These are phyloP conservation scores for Ceratobasidium sp. DNA, from an alignment of 1,284 basidiomycete species.

Conservation along the genomic window DNA sequence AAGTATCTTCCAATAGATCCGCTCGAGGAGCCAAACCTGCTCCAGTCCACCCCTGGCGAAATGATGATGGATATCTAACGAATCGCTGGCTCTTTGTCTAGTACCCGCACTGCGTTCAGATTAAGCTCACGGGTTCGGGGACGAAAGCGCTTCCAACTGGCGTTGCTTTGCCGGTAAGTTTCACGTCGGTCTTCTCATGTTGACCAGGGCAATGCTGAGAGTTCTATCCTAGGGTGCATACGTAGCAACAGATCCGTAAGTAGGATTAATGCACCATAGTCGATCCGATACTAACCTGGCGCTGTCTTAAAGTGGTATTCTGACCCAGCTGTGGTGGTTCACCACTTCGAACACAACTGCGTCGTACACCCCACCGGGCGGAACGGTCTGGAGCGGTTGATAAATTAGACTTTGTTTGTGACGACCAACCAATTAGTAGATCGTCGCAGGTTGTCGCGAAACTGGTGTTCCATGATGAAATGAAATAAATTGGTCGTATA, in stretches of 20 bases:
- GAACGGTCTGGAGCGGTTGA: conserved; percentile 33
- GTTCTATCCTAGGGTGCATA: conserved; percentile 22
- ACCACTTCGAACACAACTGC: conserved; percentile 29
- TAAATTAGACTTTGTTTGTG: not conserved
- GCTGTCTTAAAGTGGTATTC: conserved; percentile 9
- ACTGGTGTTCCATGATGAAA: no score
- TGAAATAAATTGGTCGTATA: no score
- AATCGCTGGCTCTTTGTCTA: conserved; percentile 2
- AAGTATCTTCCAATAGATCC: not conserved
- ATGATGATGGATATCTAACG: conserved; percentile 3
- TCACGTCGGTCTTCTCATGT: not conserved
- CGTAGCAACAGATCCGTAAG: conserved; percentile 28
- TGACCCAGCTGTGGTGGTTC: conserved; percentile 41
- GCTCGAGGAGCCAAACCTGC: no score
- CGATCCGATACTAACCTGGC: not conserved
- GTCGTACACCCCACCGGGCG: conserved; percentile 35
- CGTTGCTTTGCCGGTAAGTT: conserved; percentile 39
- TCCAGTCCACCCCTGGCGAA: not conserved
- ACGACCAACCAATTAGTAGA: no score
- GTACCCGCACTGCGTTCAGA: conserved; percentile 34
- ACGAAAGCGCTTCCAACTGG: conserved; percentile 40
- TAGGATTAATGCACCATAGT: not conserved
- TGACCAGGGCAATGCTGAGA: not conserved
- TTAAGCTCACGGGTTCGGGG: conserved; percentile 35
- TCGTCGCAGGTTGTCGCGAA: no score